Evolutionary conservation across 2,329 filamentous ascomycete species (phyloP).

Genomic region (Fonsecaea nubica): DNA sequence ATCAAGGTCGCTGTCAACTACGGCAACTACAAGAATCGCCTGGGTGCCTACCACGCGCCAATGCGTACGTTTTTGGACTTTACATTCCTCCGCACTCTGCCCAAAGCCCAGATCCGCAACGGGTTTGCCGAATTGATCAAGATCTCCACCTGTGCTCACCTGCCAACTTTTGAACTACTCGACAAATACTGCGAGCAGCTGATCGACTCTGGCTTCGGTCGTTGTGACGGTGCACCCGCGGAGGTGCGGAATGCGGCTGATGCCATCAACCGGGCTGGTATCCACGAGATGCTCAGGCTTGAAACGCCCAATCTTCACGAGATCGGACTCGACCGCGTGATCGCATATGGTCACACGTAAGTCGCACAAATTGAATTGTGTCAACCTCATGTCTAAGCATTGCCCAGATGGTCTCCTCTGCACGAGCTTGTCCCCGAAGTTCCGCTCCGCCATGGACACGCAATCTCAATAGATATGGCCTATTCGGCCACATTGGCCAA

Average conservation of each 20-base stretch:
- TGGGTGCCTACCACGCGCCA: slow-evolving; percentile 75
- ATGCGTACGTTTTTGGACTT: slow-evolving; percentile 77
- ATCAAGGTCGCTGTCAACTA: slow-evolving; percentile 83
- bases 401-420: slow-evolving; percentile 69
- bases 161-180: slow-evolving; percentile 69
- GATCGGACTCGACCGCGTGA: slow-evolving; percentile 73
- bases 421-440: slow-evolving; percentile 73
- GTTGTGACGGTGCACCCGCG: slow-evolving; percentile 60
- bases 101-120: slow-evolving; percentile 72
- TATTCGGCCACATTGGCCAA: slow-evolving; percentile 74
- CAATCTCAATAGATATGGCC: slow-evolving; percentile 78
- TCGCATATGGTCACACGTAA: slow-evolving; percentile 74
- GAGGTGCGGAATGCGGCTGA: slow-evolving; percentile 69
- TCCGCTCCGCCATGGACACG: slow-evolving; percentile 73
- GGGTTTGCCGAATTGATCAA: slow-evolving; percentile 79
- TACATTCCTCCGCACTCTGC: slow-evolving; percentile 71
- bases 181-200: slow-evolving; percentile 73
- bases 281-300: slow-evolving; percentile 74
- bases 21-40: slow-evolving; percentile 75
- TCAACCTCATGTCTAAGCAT: too few relatives aligned
- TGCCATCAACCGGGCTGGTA: slow-evolving; percentile 71
- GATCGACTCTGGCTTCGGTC: slow-evolving; percentile 69
- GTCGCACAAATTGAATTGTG: slow-evolving; percentile 38
- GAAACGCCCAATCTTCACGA: slow-evolving; percentile 77
- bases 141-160: slow-evolving; percentile 73